Conservation (phyloP, 208 protist genomes). For the Angomonas deanei region DNA sequence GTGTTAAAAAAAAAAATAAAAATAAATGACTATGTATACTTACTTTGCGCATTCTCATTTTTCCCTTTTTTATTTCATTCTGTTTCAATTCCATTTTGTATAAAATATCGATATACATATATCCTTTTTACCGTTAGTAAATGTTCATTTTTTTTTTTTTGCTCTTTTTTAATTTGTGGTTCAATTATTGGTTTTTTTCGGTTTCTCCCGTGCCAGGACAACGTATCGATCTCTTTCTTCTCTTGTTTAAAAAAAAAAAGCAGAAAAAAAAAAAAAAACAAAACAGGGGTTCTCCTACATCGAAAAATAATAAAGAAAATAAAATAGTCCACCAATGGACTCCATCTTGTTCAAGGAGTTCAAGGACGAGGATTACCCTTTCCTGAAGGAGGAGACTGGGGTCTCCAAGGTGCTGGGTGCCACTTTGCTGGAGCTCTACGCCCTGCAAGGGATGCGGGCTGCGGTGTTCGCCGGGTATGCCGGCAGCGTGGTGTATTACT, state of each 20-base stretch:
- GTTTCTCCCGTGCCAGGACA: too few relatives aligned
- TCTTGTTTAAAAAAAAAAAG: background rate
- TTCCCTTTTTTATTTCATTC: slow-evolving; percentile 13
- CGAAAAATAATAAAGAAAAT: too few relatives aligned
- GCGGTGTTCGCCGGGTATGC: slow-evolving; percentile 42
- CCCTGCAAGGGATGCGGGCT: slow-evolving; percentile 40
- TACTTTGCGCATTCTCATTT: background rate
- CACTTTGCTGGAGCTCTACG: slow-evolving; percentile 49
- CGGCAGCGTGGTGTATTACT: slow-evolving; percentile 51
- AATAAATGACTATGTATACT: slow-evolving; percentile 7
- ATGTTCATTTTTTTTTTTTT: background rate
- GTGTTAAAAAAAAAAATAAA: slow-evolving; percentile 7
- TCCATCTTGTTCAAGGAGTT: too few relatives aligned
- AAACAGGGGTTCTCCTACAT: too few relatives aligned
- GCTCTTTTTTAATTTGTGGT: too few relatives aligned
- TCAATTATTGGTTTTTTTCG: too few relatives aligned
- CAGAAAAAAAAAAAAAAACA: background rate
- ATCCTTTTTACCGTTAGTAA: too few relatives aligned
- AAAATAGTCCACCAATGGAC: too few relatives aligned
- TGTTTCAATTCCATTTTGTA: background rate
- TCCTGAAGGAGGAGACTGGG: too few relatives aligned
- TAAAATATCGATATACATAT: too few relatives aligned
- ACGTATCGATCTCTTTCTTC: background rate
- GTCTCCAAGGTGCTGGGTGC: too few relatives aligned
- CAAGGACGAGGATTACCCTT: slow-evolving; percentile 52